A percentile compares a stretch with the other conserved stretches of the same genome.
These are phyloP conservation scores for Aureobasidium sp. DNA, from an alignment of 2,329 filamentous ascomycete genomes.

Conservation along the genomic window DNA sequence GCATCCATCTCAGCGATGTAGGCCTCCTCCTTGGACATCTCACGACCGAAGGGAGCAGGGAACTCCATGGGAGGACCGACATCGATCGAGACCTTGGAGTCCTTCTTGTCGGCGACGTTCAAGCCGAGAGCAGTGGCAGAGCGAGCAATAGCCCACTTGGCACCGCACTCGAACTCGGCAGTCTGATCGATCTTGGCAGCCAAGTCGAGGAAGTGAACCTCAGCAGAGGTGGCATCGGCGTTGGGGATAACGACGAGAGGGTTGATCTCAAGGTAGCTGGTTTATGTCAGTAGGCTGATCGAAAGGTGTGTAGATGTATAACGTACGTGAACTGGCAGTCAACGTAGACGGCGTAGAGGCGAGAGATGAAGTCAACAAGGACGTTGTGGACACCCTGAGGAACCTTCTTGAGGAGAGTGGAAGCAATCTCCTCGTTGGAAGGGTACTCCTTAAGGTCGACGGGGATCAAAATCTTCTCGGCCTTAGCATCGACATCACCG, in stretches of 20 bases:
- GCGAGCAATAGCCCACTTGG: slow-evolving; percentile 96
- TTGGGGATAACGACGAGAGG: slow-evolving; percentile 97
- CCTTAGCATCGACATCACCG: slow-evolving; percentile 97
- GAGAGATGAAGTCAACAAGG: slow-evolving; percentile 96
- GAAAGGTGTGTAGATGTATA: background rate
- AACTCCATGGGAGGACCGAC: slow-evolving; percentile 98
- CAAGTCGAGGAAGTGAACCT: slow-evolving; percentile 96
- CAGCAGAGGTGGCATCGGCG: slow-evolving; percentile 79
- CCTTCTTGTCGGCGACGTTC: slow-evolving; percentile 50
- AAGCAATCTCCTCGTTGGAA: slow-evolving; percentile 88
- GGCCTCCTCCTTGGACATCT: slow-evolving; percentile 96
- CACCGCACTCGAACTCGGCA: slow-evolving; percentile 97
- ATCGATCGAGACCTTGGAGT: slow-evolving; percentile 82
- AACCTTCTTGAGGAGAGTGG: slow-evolving; percentile 80
- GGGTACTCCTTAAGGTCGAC: slow-evolving; percentile 93
- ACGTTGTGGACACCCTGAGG: slow-evolving; percentile 95
- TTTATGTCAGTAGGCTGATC: background rate
- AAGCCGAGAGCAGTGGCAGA: slow-evolving; percentile 82
- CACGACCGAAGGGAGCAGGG: slow-evolving; percentile 96
- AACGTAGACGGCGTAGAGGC: slow-evolving; percentile 96
- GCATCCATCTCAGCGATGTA: slow-evolving; percentile 98
- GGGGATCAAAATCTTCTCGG: slow-evolving; percentile 95
- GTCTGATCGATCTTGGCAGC: slow-evolving; percentile 99
- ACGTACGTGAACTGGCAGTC: slow-evolving; percentile 91
- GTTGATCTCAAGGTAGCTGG: slow-evolving; percentile 94